Evolutionary conservation across 495 filamentous ascomycete genomes (phyloP).

Genomic region (Aspergillus bertholletiae): DNA sequence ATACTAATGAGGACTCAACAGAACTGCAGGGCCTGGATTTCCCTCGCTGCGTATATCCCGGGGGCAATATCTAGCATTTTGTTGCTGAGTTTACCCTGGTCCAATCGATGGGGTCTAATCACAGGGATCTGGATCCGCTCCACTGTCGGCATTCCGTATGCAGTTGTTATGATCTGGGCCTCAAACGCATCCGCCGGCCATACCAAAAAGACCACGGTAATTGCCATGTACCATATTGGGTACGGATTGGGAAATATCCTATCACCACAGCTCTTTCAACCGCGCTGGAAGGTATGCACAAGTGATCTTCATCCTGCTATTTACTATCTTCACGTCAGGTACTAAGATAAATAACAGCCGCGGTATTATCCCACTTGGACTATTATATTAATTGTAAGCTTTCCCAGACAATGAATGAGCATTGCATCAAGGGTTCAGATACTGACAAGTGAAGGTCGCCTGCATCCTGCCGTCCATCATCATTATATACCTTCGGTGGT

Average conservation of each 20-base stretch:
- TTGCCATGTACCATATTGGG: conserved; percentile 35
- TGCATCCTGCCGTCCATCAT: conserved; percentile 24
- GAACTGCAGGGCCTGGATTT: conserved; percentile 39
- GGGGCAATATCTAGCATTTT: conserved; percentile 29
- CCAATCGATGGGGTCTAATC: conserved; percentile 36
- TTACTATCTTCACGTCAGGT: no score
- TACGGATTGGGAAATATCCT: conserved; percentile 37
- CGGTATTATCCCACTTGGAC: conserved; percentile 37
- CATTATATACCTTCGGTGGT: conserved; percentile 23
- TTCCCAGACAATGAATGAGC: neutral
- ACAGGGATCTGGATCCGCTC: conserved; percentile 35
- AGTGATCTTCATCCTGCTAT: neutral
- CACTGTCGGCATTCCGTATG: conserved; percentile 35
- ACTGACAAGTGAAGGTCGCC: conserved; percentile 19
- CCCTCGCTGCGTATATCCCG: conserved; percentile 28
- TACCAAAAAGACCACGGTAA: conserved; percentile 36
- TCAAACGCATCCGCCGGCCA: conserved; percentile 34
- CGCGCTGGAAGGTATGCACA: conserved; percentile 25
- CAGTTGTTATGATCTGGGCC: conserved; percentile 37
- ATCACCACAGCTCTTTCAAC: conserved; percentile 32
- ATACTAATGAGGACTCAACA: conserved; percentile 22
- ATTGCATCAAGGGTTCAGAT: no score
- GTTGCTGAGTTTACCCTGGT: conserved; percentile 33
- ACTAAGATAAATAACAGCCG: conserved; percentile 13
- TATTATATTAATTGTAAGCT: conserved; percentile 37